Percentiles rank a stretch among this genome's conserved stretches.
Conservation (phyloP, 2,329 filamentous ascomycete species). For the Cercospora citrullina region DNA sequence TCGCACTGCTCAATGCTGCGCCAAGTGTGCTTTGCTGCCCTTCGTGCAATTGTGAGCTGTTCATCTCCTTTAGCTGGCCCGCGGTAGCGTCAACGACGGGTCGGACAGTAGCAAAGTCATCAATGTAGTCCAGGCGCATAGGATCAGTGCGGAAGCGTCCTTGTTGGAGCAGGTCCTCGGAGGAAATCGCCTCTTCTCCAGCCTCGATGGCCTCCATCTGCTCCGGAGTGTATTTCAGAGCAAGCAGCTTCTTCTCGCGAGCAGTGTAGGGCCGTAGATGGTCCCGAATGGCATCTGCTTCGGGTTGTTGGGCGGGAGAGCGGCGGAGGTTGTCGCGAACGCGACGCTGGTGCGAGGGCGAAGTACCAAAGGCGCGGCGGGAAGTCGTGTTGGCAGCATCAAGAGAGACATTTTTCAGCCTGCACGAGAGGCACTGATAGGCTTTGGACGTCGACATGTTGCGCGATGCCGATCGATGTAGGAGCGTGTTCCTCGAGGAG, state of each 20-base stretch:
- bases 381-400: constrained; percentile 20
- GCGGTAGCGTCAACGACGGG: constrained; percentile 69
- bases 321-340: constrained; percentile 31
- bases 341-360: constrained; percentile 42
- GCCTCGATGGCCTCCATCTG: constrained; percentile 81
- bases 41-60: constrained; percentile 53
- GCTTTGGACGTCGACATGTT: constrained; percentile 32
- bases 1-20: neutral
- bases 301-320: constrained; percentile 33
- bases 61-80: constrained; percentile 53
- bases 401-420: constrained; percentile 27
- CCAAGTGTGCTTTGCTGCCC: constrained; percentile 11
- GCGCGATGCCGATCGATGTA: neutral
- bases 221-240: constrained; percentile 70
- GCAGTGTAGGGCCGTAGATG: constrained; percentile 58
- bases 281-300: constrained; percentile 23
- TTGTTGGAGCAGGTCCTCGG: constrained; percentile 72
- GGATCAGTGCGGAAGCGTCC: constrained; percentile 70
- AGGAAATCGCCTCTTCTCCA: constrained; percentile 73
- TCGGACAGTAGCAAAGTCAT: constrained; percentile 77
- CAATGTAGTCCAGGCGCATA: constrained; percentile 72
- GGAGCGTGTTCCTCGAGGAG: neutral
- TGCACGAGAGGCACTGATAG: constrained; percentile 39
- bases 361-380: constrained; percentile 46
- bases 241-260: constrained; percentile 63